Base-by-base conservation (phyloP, 306 rosid genomes). In the Ammopiptanthus mongolicus region DNA sequence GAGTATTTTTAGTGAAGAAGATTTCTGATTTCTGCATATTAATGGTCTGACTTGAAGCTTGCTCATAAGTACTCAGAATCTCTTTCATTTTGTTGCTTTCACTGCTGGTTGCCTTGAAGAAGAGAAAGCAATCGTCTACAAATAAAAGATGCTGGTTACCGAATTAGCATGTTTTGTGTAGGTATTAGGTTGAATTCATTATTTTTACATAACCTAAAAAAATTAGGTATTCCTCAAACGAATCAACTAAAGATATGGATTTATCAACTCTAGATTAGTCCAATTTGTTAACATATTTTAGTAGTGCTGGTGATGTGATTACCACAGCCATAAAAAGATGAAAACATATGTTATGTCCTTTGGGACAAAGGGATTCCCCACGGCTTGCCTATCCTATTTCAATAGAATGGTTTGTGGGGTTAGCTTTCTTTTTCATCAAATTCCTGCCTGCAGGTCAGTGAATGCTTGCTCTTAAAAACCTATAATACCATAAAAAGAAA, bases 391-490 rank as follows among this genome's bases (percentile, higher is more conserved):
- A 55, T 47, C 56, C 28, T 34, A 28, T 22, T 6, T 8, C 53
- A 61, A 4, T 1, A 28, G 39, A 39, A 74, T 39, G 52, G 37
- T 42, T 64, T 57, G 70, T 71, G 68, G 73, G 78, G 76, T 68
- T 82, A 74, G 70, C 82, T 81, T 83, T 88, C 88, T 65, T 80
- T 88, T 83, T 90, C 91, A 75, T 71, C 61, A 74, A 83, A 87
- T 85, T 90, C 88, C 72, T 83, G 79, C 73, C 72, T 2, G 46
- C 46, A 29, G 74, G 73, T 71, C 82, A 85, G 89, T 61, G 48
- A 33, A 63, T 83, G 86, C 60, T 63, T 68, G 81, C 69, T 71
- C 77, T 58, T 78, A 75, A 85, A 65, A 65, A 28, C 78, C 77
- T 63, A 57, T 53, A 25, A 3, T 65, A 9, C 89, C 42, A 62